Conservation (phyloP, 225 moss, liverwort and hornwort species). For the Anthoceros angustus region DNA sequence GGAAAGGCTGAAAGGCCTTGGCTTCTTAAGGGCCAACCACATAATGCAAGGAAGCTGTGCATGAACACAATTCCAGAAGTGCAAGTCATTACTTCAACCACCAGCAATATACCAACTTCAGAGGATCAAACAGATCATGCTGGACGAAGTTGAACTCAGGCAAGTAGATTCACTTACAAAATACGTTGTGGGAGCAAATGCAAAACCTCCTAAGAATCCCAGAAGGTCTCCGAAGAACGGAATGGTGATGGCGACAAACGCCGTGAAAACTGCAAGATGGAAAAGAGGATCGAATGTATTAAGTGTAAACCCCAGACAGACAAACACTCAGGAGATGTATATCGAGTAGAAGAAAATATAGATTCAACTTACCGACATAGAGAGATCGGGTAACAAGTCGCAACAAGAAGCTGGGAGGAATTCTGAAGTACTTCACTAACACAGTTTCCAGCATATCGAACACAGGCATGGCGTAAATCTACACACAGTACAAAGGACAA, state of each 20-base stretch:
- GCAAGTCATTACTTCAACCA: neutral
- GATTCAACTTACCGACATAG: slow-evolving; percentile 13
- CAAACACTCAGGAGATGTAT: neutral
- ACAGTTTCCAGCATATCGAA: slow-evolving; percentile 21
- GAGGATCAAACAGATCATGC: neutral
- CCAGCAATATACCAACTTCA: neutral
- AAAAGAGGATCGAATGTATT: neutral
- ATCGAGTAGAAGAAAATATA: neutral
- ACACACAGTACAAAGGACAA: neutral
- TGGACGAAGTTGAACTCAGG: neutral
- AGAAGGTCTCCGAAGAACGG: slow-evolving; percentile 56
- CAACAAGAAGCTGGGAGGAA: slow-evolving; percentile 4
- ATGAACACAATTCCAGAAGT: neutral
- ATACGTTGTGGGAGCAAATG: slow-evolving; percentile 57
- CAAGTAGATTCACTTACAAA: slow-evolving; percentile 23
- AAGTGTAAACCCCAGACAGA: neutral
- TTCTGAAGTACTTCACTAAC: slow-evolving; percentile 9
- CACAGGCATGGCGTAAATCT: slow-evolving; percentile 21
- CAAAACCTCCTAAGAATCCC: slow-evolving; percentile 61
- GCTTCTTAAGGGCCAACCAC: slow-evolving; percentile 44
- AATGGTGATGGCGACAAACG: slow-evolving; percentile 39
- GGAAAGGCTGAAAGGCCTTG: slow-evolving; percentile 16
- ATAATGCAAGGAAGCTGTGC: slow-evolving; percentile 48
- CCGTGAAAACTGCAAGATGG: slow-evolving; percentile 21
- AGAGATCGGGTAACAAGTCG: slow-evolving; percentile 7